Percentiles rank a stretch among this genome's conserved stretches.
phyloP scores from a whole-genome alignment of 1,284 basidiomycete species.

The Limonomyces culmigenus region DNA sequence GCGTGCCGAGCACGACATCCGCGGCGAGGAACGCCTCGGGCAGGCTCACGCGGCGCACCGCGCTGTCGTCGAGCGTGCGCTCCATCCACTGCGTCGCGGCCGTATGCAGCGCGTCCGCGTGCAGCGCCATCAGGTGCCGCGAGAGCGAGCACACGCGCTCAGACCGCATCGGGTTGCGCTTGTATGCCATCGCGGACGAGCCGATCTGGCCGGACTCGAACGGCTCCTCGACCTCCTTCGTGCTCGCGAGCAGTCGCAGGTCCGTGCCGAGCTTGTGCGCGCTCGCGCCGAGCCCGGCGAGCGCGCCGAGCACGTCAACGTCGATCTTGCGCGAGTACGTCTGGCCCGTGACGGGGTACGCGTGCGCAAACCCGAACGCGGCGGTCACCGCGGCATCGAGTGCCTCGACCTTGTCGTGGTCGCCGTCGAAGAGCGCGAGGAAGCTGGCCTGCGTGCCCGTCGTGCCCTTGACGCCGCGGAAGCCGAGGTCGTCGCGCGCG shows the following conservation, averaged over 20 bases:
- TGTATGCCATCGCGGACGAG: constrained; percentile 99
- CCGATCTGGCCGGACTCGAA: constrained; percentile 99
- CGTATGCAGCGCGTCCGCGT: constrained; percentile 90
- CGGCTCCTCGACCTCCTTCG: constrained; percentile 98
- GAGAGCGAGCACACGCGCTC: constrained; percentile 94
- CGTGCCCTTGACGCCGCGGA: constrained; percentile 97
- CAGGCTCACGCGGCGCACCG: constrained; percentile 90
- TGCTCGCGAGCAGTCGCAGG: constrained; percentile 78
- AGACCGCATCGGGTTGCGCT: constrained; percentile 98
- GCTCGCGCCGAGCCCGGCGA: constrained; percentile 86
- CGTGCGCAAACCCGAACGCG: constrained; percentile 83
- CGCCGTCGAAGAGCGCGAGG: constrained; percentile 86
- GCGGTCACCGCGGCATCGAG: constrained; percentile 84
- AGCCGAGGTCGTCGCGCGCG: constrained; percentile 86
- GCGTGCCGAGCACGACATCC: constrained; percentile 88
- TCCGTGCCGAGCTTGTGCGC: constrained; percentile 98
- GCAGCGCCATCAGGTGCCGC: constrained; percentile 83
- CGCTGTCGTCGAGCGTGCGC: constrained; percentile 89
- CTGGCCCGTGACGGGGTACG: constrained; percentile 96
- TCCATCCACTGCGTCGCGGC: constrained; percentile 92
- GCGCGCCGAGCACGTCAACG: constrained; percentile 78
- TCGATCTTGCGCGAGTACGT: constrained; percentile 99
- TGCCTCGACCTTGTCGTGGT: constrained; percentile 88
- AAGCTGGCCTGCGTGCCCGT: constrained; percentile 98
- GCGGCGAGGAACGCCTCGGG: constrained; percentile 96